phyloP scores from a whole-genome alignment of 2,329 filamentous ascomycete species.

The Dryadomyces quercivorus region DNA sequence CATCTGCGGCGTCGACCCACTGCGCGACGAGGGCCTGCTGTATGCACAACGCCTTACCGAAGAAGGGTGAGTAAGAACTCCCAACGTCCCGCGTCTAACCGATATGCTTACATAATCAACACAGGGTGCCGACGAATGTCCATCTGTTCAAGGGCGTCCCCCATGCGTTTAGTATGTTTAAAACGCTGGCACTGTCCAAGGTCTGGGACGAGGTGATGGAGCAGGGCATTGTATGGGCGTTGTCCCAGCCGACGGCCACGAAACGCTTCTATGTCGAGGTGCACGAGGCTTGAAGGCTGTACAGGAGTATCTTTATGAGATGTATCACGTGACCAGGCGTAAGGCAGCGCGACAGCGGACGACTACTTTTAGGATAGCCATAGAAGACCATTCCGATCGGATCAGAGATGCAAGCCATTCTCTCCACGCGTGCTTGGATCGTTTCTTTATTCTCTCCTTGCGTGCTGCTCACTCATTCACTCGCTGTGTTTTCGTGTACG shows the following conservation, averaged over 20 bases:
- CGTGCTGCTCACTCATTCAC: no score
- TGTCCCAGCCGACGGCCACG: slow-evolving; percentile 45
- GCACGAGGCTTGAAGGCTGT: background rate
- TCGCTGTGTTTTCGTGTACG: no score
- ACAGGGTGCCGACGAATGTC: slow-evolving; percentile 19
- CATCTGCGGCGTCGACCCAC: slow-evolving; percentile 7
- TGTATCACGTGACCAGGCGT: background rate
- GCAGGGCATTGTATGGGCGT: slow-evolving; percentile 18
- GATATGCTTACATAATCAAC: slow-evolving; percentile 9
- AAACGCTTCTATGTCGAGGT: slow-evolving; percentile 28
- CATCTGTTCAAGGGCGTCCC: slow-evolving; percentile 10
- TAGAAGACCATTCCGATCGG: no score
- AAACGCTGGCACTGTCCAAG: slow-evolving; percentile 23
- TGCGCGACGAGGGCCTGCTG: slow-evolving; percentile 11
- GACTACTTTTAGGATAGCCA: no score
- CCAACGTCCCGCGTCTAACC: background rate
- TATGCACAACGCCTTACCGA: slow-evolving; percentile 8
- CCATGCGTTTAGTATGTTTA: slow-evolving; percentile 10
- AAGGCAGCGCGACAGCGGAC: no score
- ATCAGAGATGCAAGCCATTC: background rate
- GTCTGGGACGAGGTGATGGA: slow-evolving; percentile 36
- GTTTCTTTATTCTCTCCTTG: no score
- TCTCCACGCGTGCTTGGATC: background rate
- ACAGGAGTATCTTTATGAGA: no score
- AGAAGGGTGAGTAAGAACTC: slow-evolving; percentile 9